Evolutionary conservation across 78 protist species (phyloP), one percentile per base, ranked within the genome.

Genomic region (Guillardia theta): DNA sequence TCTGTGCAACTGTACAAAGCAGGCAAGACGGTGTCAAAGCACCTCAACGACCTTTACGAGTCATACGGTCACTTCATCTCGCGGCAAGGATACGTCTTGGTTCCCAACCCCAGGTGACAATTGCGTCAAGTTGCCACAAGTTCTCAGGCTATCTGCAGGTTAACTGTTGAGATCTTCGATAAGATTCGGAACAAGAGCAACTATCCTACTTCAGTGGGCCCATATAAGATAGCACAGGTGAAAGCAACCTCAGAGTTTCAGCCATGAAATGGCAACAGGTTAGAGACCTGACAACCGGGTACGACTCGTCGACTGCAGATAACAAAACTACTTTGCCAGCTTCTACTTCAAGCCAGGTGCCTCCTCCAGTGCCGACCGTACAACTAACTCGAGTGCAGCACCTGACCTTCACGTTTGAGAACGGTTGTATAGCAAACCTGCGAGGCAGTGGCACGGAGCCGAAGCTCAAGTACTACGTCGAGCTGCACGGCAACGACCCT

Each of bases 361-460:
- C 70, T 30, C 70, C 70, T 30, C 70, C 3, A 24, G 39, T 30
- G 4, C 6, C 27, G 39, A 24, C 6, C 70, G 4, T 6, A 24
- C 2, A 1, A 24, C 70, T 58, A 24, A 24, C 6, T 58, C 58
- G 58, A 10, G 58, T 15, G 58, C 98, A 97, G 64, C 98, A 98
- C 99, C 95, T 99, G 47, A 98, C 99, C 6, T 98, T 96, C 36
- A 64, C 44, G 83, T 98, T 99, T 92, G 97, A 83, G 4, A 98
- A 99, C 93, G 98, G 97, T 87, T 94, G 96, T 47, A 94, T 93
- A 27, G 95, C 97, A n/a, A 99, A 99, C 41, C 94, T 99, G 33
- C 95, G 99, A 44, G 97, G 98, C 22, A 92, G 97, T 88, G 99
- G 99, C 5, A 99, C 99, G 5, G 99, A 99, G 94, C 99, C 99